Conservation (phyloP, 768 basidiomycete genomes). For the Hebeloma cylindrosporum region DNA sequence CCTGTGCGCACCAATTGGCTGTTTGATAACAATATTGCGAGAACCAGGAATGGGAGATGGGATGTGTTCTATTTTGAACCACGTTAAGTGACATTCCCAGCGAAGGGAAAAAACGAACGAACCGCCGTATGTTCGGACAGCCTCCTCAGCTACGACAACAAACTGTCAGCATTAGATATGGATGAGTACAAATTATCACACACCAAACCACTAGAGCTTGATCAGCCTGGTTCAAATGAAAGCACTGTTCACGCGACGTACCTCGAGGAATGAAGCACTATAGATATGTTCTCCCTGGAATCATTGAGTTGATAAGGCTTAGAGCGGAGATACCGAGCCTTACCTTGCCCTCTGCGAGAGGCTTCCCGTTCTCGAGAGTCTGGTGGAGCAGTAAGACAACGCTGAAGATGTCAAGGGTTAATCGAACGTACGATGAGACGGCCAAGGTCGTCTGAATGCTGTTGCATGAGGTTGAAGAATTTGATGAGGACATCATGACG, state of each 20-base stretch:
- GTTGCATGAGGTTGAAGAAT: conserved; percentile 74
- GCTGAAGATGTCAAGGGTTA: conserved; percentile 25
- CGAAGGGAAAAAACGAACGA: conserved; percentile 16
- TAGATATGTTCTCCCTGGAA: conserved; percentile 83
- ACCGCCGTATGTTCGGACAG: conserved; percentile 90
- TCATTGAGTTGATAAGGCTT: conserved; percentile 3
- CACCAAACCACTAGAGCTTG: conserved; percentile 79
- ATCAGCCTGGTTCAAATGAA: conserved; percentile 1
- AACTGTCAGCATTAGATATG: conserved; percentile 6
- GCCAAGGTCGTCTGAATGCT: conserved; percentile 84
- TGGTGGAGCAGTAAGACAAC: conserved; percentile 28
- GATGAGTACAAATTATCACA: conserved; percentile 16
- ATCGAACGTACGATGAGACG: conserved; percentile 70
- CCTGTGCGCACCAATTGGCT: conserved; percentile 85
- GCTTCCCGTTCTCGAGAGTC: conserved; percentile 97
- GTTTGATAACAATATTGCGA: conserved; percentile 90
- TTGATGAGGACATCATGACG: conserved; percentile 85
- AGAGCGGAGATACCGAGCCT: background rate
- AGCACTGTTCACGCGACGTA: conserved; percentile 27
- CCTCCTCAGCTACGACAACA: conserved; percentile 73
- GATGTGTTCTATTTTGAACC: conserved; percentile 62
- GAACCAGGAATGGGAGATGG: conserved; percentile 68
- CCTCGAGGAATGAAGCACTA: conserved; percentile 83
- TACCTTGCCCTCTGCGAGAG: conserved; percentile 80
- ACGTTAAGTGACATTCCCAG: background rate